phyloP scores from a whole-genome alignment of 192 early-diverging fungal genomes.

The Pilaira anomala region DNA sequence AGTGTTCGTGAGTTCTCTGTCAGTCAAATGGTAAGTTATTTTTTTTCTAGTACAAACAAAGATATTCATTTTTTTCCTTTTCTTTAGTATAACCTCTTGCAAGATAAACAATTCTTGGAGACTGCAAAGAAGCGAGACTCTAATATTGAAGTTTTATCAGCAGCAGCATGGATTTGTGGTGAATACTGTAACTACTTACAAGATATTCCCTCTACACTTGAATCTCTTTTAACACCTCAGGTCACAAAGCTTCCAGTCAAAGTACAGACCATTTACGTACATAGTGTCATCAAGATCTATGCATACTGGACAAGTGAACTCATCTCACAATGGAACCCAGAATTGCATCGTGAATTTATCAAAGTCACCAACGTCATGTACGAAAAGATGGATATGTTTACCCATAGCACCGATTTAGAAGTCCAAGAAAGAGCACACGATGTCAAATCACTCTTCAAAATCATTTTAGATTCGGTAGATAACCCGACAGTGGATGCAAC shows the following conservation, averaged over 20 bases:
- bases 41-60: background rate
- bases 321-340: slow-evolving; percentile 48
- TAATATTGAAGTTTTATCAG: slow-evolving; percentile 71
- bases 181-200: slow-evolving; percentile 70
- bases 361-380: slow-evolving; percentile 44
- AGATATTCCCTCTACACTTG: slow-evolving; percentile 36
- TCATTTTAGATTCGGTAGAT: slow-evolving; percentile 43
- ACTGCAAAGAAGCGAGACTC: slow-evolving; percentile 55
- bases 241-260: slow-evolving; percentile 50
- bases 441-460: slow-evolving; percentile 45
- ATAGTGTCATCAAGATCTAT: slow-evolving; percentile 71
- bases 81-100: slow-evolving; percentile 65
- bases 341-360: slow-evolving; percentile 45
- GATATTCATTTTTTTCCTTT: background rate
- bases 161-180: slow-evolving; percentile 89
- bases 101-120: slow-evolving; percentile 60
- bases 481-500: slow-evolving; percentile 22
- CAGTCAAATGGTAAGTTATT: slow-evolving; percentile 59
- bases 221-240: slow-evolving; percentile 40
- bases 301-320: slow-evolving; percentile 56
- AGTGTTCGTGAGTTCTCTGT: slow-evolving; percentile 79
- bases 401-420: slow-evolving; percentile 61
- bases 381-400: slow-evolving; percentile 48
- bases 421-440: slow-evolving; percentile 75
- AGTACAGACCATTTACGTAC: slow-evolving; percentile 67